Evolutionary conservation across 2,329 filamentous ascomycete genomes (phyloP).

Genomic region (Scorias spongiosa): DNA sequence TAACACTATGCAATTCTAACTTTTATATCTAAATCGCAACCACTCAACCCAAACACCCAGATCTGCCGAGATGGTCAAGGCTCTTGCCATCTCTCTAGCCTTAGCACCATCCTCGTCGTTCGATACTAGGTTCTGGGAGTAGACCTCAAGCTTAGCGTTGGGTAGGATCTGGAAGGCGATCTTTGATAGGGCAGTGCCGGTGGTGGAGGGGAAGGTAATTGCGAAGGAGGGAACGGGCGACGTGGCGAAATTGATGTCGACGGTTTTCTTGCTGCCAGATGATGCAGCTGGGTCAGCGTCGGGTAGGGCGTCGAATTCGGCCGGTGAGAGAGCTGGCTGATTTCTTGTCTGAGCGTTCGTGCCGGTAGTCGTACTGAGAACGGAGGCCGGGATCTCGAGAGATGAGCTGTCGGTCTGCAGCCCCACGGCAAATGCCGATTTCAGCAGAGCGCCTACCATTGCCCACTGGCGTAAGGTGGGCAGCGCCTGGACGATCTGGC

Average conservation of each 20-base stretch:
- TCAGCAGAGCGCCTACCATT: conserved; percentile 49
- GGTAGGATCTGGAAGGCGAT: conserved; percentile 44
- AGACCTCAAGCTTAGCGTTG: conserved; percentile 43
- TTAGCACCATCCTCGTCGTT: conserved; percentile 15
- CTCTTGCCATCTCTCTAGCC: conserved; percentile 25
- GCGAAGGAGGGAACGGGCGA: conserved; percentile 18
- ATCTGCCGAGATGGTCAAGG: conserved; percentile 33
- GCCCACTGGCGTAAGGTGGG: conserved; percentile 63
- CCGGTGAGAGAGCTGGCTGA: conserved; percentile 2
- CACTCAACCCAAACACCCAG: conserved; percentile 39
- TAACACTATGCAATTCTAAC: no score
- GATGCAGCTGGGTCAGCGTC: neutral
- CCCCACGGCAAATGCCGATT: conserved; percentile 27
- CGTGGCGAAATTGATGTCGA: conserved; percentile 19
- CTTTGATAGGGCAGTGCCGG: conserved; percentile 34
- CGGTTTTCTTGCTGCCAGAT: conserved; percentile 1
- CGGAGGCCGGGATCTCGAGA: conserved; percentile 6
- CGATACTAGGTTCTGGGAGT: conserved; percentile 11
- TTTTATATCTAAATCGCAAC: conserved; percentile 13
- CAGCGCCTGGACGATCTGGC: conserved; percentile 59
- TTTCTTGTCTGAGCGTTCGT: conserved; percentile 13
- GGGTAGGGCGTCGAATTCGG: conserved; percentile 3
- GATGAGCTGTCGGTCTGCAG: conserved; percentile 30
- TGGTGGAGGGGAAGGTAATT: conserved; percentile 25
- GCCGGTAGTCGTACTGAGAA: conserved; percentile 10